Base-by-base conservation (phyloP, 2,329 filamentous ascomycete species). In the Talaromyces funiculosus region DNA sequence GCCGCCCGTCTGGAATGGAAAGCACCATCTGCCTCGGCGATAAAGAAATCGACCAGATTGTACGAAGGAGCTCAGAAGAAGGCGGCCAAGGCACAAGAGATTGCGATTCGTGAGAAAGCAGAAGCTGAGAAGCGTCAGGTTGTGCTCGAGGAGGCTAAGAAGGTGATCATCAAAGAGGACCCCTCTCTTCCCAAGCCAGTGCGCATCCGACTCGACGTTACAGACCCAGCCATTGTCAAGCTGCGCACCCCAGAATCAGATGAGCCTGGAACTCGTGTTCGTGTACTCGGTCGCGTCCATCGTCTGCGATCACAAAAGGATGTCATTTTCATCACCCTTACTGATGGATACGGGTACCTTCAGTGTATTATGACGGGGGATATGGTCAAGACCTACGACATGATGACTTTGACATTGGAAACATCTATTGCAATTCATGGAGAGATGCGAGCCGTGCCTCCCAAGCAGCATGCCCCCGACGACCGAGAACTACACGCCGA, bases 341-440 rank as follows among this genome's bases (percentile, higher is more conserved):
- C 87, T 64, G 90, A 95, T 72, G 92, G 92, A 61, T 90, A 92
- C 70, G 90, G 89, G 58, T 87, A 87, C 70, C 81, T 97, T 73
- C 92, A 96, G 80, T 92, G 90, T 71, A 83, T 96, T 64, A 80
- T 97, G 66, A 84, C 86, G 3, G 92, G 92, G 61, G 83, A 91
- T 64, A 82, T 97, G 68, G 88, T 90, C 66, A 92, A 91, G 81
- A 93, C 90, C n/a, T 95, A 95, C 79, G 91, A 96, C 71, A 90
- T 90, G 64, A 80, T 96, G 67, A 92, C 89, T 24, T 84, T 97
- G 67, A 90, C 90, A 33, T 86, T 89, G 64, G 92, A 93, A 77
- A 94, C 91, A n/a, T 90, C 90, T 56, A 86, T 97, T 71, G 86
- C 87, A 69, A 85, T 97, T 61, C 86, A 86, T 63, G 92, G 92